These are phyloP conservation scores for Psilocybe subaeruginosa DNA, from an alignment of 768 basidiomycete genomes.

Conservation along the genomic window DNA sequence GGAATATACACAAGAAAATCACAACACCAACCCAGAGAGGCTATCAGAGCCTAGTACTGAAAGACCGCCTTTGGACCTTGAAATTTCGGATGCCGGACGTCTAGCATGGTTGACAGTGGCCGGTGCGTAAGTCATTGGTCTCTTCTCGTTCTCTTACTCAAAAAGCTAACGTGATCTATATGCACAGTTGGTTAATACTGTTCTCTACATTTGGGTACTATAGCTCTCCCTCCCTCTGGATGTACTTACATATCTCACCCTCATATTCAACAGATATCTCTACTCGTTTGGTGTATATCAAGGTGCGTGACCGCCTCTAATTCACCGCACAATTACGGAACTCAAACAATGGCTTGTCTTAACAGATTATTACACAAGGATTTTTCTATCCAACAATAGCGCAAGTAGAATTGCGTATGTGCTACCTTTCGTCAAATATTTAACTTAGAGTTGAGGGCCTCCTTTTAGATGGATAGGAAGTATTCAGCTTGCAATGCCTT, in stretches of 20 bases:
- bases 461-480: constrained; percentile 48
- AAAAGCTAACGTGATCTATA: too few species aligned
- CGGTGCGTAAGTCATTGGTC: too few species aligned
- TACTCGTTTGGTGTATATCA: constrained; percentile 27
- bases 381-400: constrained; percentile 32
- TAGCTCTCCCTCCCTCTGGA: not conserved
- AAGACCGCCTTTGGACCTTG: too few species aligned
- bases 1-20: too few species aligned
- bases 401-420: constrained; percentile 42
- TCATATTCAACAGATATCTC: constrained; percentile 20
- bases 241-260: not conserved
- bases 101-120: too few species aligned
- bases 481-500: constrained; percentile 44
- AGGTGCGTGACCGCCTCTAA: constrained; percentile 24
- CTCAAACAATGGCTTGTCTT: not conserved
- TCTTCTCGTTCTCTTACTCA: too few species aligned
- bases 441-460: too few species aligned
- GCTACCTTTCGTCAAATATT: not conserved
- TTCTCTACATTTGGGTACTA: constrained; percentile 41
- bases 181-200: constrained; percentile 34
- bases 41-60: too few species aligned
- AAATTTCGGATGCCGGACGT: too few species aligned
- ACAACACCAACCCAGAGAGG: too few species aligned
- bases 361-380: constrained; percentile 43
- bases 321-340: too few species aligned